These are phyloP conservation scores for Lagenaria siceraria DNA, from an alignment of 306 rosid genomes.

Conservation along the genomic window DNA sequence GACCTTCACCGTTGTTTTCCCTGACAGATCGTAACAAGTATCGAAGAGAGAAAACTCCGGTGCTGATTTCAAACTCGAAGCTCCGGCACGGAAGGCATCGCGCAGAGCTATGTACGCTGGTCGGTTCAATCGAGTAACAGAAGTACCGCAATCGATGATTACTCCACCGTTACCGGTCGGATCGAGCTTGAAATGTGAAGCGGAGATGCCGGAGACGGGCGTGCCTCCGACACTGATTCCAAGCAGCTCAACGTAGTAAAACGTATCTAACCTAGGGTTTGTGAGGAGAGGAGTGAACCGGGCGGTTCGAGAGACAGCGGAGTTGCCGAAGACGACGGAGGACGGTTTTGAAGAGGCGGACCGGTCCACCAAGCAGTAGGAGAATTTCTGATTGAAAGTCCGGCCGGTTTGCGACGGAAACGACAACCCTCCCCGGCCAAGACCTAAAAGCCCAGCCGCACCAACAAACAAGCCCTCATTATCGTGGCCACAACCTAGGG, in stretches of 20 bases:
- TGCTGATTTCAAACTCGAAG: constrained; percentile 41
- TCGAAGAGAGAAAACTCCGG: constrained; percentile 82
- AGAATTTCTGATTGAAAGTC: constrained; percentile 63
- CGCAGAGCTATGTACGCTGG: constrained; percentile 58
- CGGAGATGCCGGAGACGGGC: constrained; percentile 45
- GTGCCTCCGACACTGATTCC: constrained; percentile 77
- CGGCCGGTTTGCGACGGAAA: constrained; percentile 65
- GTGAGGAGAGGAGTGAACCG: constrained; percentile 58
- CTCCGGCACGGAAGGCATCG: constrained; percentile 55
- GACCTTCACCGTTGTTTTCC: constrained; percentile 59
- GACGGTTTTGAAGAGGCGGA: constrained; percentile 70
- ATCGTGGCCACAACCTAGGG: constrained; percentile 82
- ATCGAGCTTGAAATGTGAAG: constrained; percentile 53
- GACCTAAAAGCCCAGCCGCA: constrained; percentile 78
- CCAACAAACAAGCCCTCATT: constrained; percentile 82
- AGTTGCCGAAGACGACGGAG: constrained; percentile 57
- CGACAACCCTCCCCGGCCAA: constrained; percentile 68
- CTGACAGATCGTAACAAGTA: constrained; percentile 78
- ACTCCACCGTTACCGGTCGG: constrained; percentile 73
- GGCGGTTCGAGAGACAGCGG: constrained; percentile 69
- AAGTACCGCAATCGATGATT: constrained; percentile 79
- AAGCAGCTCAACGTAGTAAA: constrained; percentile 66
- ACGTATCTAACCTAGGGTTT: constrained; percentile 72
- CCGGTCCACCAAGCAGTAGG: constrained; percentile 87
- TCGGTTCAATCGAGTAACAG: constrained; percentile 70